Evolutionary conservation across 768 basidiomycete species (phyloP).

Genomic region (Dacryopinax primogenitus): DNA sequence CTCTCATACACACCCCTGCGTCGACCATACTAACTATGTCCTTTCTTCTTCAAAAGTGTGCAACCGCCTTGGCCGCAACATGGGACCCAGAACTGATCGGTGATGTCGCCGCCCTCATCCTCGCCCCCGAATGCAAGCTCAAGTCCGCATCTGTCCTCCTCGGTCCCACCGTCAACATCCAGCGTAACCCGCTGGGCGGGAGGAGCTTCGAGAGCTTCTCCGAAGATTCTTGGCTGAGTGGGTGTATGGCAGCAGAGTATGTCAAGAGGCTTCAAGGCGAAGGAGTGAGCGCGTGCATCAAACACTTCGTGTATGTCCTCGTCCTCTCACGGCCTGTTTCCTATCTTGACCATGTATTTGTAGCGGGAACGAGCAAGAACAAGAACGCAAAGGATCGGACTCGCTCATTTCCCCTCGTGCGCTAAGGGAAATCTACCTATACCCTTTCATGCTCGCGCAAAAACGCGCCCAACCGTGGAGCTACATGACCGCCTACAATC

Average conservation of each 20-base stretch:
- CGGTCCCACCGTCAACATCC: constrained; percentile 76
- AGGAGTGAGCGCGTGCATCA: constrained; percentile 67
- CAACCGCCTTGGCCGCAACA: constrained; percentile 64
- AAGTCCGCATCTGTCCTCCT: constrained; percentile 55
- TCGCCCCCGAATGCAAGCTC: constrained; percentile 60
- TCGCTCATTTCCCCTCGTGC: constrained; percentile 39
- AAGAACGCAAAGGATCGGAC: constrained; percentile 41
- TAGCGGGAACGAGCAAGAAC: constrained; percentile 71
- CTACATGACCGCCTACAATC: constrained; percentile 20
- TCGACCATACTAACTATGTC: not conserved
- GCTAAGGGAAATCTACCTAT: constrained; percentile 46
- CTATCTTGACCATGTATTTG: not conserved
- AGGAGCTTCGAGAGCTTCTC: constrained; percentile 69
- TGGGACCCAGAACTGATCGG: constrained; percentile 56
- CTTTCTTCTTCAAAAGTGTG: constrained; percentile 29
- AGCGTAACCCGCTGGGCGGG: constrained; percentile 35
- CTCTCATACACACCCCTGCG: constrained; percentile 8
- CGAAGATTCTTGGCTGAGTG: constrained; percentile 64
- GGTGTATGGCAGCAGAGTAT: constrained; percentile 55
- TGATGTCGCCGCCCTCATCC: constrained; percentile 46
- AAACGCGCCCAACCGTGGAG: constrained; percentile 18
- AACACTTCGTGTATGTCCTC: constrained; percentile 58
- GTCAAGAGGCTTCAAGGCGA: constrained; percentile 62
- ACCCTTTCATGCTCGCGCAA: constrained; percentile 44
- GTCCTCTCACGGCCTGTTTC: not conserved